A percentile compares a stretch with the other conserved stretches of the same genome.
Evolutionary conservation across 2,329 filamentous ascomycete species (phyloP).

Genomic region (Catunica adiposa): DNA sequence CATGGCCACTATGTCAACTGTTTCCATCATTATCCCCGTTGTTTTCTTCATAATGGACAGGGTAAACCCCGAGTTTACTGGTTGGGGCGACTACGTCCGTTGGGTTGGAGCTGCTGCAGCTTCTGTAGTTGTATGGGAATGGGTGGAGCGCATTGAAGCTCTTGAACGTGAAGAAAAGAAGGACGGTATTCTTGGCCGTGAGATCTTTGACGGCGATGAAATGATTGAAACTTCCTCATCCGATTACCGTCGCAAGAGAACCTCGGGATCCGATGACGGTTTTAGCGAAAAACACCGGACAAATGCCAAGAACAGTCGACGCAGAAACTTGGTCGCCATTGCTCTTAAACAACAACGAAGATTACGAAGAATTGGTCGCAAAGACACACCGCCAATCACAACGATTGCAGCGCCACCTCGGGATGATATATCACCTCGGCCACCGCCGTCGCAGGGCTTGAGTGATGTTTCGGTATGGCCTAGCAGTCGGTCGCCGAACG

Average conservation of each 20-base stretch:
- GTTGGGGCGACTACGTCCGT: slow-evolving; percentile 87
- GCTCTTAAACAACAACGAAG: slow-evolving; percentile 5
- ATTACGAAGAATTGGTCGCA: background rate
- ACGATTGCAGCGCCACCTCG: slow-evolving; percentile 18
- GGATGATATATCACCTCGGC: slow-evolving; percentile 27
- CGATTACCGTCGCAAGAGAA: slow-evolving; percentile 21
- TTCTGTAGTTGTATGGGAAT: slow-evolving; percentile 96
- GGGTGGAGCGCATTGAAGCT: slow-evolving; percentile 89
- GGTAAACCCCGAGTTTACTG: slow-evolving; percentile 65
- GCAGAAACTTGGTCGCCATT: background rate
- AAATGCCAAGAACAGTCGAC: background rate
- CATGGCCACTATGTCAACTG: slow-evolving; percentile 60
- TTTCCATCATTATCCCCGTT: slow-evolving; percentile 73
- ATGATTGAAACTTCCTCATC: slow-evolving; percentile 54
- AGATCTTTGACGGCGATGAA: slow-evolving; percentile 87
- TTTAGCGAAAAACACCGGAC: slow-evolving; percentile 10
- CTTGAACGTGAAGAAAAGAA: slow-evolving; percentile 86
- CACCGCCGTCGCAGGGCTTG: background rate
- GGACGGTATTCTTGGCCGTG: slow-evolving; percentile 76
- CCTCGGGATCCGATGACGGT: slow-evolving; percentile 7
- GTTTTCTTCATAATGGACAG: slow-evolving; percentile 91
- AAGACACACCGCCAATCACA: slow-evolving; percentile 17
- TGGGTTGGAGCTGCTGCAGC: slow-evolving; percentile 93
- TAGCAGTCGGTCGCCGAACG: slow-evolving; percentile 32
- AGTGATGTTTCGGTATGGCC: slow-evolving; percentile 30